A percentile compares a stretch with the other conserved stretches of the same genome.
phyloP scores from a whole-genome alignment of 129 eudicot species.

The Ambrosia artemisiifolia region DNA sequence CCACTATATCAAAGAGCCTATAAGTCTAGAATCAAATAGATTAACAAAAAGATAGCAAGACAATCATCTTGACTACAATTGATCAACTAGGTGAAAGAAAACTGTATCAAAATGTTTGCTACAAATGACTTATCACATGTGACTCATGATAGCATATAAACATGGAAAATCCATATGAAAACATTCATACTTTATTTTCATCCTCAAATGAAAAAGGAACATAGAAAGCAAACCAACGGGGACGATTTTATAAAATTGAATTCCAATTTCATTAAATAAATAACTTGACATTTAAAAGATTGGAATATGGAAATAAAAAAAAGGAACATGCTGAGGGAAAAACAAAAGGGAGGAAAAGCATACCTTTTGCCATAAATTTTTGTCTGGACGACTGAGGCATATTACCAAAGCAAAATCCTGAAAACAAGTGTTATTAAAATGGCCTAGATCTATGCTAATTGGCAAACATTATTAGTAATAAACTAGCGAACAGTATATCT shows the following conservation, averaged over 20 bases:
- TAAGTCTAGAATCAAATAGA: not conserved
- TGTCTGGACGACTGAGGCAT: conserved; percentile 72
- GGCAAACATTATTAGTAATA: conserved; percentile 15
- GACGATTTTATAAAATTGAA: not conserved
- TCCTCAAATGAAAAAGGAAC: conserved; percentile 16
- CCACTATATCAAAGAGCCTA: not conserved
- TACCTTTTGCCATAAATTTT: conserved; percentile 87
- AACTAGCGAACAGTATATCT: conserved; percentile 15
- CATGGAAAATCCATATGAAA: not conserved
- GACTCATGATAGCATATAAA: not conserved
- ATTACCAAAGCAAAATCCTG: conserved; percentile 78
- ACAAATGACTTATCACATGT: not conserved
- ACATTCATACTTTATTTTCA: conserved; percentile 8
- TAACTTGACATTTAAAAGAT: not conserved
- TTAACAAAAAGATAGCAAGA: not conserved
- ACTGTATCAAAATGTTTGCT: not conserved
- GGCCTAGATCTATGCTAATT: conserved; percentile 27
- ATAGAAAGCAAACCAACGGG: not conserved
- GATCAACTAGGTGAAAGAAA: not conserved
- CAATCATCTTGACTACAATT: not conserved
- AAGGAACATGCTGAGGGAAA: conserved; percentile 6
- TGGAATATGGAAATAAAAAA: not conserved
- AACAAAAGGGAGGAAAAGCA: conserved; percentile 32
- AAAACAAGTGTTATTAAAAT: conserved; percentile 44
- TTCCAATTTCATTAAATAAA: conserved; percentile 1